Evolutionary conservation across 148 eudicot species (phyloP).

Genomic region (Mesembryanthemum crystallinum): DNA sequence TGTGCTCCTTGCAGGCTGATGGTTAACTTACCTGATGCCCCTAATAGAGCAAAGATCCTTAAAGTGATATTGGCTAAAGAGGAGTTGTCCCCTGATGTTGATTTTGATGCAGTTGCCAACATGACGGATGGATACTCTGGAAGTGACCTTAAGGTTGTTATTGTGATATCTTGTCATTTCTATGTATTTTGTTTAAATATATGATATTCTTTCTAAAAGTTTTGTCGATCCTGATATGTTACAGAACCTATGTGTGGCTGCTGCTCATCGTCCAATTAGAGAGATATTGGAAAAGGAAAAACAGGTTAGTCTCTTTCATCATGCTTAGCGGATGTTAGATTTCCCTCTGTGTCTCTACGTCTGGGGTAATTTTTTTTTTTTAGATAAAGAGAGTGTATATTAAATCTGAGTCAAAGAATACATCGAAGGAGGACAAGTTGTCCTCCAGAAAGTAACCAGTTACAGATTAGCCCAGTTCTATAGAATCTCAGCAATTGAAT

Average conservation of each 20-base stretch:
- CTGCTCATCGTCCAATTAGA: conserved; percentile 97
- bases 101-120: conserved; percentile 79
- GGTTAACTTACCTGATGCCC: conserved; percentile 96
- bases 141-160: conserved; percentile 88
- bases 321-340: background rate
- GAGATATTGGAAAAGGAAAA: conserved; percentile 87
- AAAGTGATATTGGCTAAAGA: conserved; percentile 87
- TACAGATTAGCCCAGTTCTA: no score
- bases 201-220: conserved; percentile 13
- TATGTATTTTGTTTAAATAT: background rate
- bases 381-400: no score
- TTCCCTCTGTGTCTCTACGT: background rate
- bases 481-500: no score
- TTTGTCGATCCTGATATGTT: conserved; percentile 17
- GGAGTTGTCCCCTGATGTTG: conserved; percentile 74
- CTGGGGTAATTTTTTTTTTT: no score
- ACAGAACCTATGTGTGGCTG: conserved; percentile 92
- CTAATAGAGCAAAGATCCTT: conserved; percentile 87
- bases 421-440: no score
- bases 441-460: no score
- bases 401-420: no score
- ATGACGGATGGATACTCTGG: conserved; percentile 98
- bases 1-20: conserved; percentile 54
- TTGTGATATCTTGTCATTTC: conserved; percentile 6
- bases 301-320: conserved; percentile 44